Base-by-base conservation (phyloP, 2,329 filamentous ascomycete species). In the Tolypocladium tundrense region DNA sequence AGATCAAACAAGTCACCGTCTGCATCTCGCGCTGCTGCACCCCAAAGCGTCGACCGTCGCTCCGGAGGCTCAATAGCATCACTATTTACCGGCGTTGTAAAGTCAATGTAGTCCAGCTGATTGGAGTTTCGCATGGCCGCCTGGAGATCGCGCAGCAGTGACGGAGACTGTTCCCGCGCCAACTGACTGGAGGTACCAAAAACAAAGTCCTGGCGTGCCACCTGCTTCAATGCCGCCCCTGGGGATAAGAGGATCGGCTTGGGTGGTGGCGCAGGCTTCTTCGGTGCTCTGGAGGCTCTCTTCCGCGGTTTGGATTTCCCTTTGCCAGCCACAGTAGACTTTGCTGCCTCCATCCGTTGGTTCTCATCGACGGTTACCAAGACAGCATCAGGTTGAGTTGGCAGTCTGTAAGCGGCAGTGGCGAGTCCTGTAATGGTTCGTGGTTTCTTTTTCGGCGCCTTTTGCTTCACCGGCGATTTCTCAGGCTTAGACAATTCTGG, bases 141-240 rank as follows among this genome's bases (percentile, higher is more conserved):
- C 56, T 88, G 84, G 24, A 89, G 70, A 52, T 88, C 81, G 37
- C 80, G 78, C 19, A 89, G 70, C 31, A 86, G 79, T 0, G 80
- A 81, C 0, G 88, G 88, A 0, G 88, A 89, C 41, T 91, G 84
- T 58, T 91, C 88, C 57, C 80, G 75, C 16, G 86, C 87, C 31
- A 96, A 74, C 69, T 96, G 91, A 69, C 91, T 95, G 1, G 88
- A 92, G 0, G 90, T 94, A 1, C 90, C 91, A 71, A 96, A 96
- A 0, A 95, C 73, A 66, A 92, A 89, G 60, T 91, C 84, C 68
- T 94, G 91, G 1, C 81, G 76, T 3, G 82, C 77, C 16, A 88
- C 81, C 63, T 87, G 80, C 56, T 81, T 81, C 50, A 87, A 72
- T 1, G 90, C 91, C 31, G 87, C 81, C 53, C 75, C 76, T 0